Percentiles rank a stretch among this genome's conserved stretches.
phyloP scores from a whole-genome alignment of 352 stramenopile species.

The Pythium sukuiense region DNA sequence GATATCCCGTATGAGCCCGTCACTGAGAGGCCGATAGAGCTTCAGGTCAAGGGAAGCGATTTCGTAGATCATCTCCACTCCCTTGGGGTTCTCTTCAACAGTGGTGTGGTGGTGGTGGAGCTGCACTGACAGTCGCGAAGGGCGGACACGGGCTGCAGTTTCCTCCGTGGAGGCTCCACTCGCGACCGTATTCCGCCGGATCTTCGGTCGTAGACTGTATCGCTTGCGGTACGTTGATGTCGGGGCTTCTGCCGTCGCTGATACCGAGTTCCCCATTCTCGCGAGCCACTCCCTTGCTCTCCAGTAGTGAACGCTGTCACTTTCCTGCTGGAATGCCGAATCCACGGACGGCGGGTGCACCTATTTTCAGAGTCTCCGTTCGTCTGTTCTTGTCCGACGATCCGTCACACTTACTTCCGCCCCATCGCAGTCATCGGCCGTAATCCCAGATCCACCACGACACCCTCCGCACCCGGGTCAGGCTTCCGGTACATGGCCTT shows the following conservation, averaged over 20 bases:
- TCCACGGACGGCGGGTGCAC: neutral
- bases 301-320: neutral
- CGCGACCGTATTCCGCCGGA: conserved; percentile 4
- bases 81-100: neutral
- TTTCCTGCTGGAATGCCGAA: neutral
- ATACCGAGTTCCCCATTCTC: conserved; percentile 12
- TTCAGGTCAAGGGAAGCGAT: conserved; percentile 20
- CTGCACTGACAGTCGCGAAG: neutral
- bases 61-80: conserved; percentile 19
- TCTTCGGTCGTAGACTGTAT: neutral
- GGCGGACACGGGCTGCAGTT: neutral
- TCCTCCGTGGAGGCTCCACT: neutral
- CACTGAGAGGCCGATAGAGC: conserved; percentile 4
- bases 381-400: neutral
- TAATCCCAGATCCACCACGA: conserved; percentile 65
- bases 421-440: conserved; percentile 69
- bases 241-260: neutral
- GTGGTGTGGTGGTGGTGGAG: neutral
- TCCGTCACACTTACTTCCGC: conserved; percentile 33
- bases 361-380: conserved; percentile 2
- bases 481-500: conserved; percentile 79
- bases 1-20: neutral
- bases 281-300: neutral
- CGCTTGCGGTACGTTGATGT: neutral
- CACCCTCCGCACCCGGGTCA: conserved; percentile 70